Conservation (phyloP, 345 rosid species). For the Gossypium ekmanianum region DNA sequence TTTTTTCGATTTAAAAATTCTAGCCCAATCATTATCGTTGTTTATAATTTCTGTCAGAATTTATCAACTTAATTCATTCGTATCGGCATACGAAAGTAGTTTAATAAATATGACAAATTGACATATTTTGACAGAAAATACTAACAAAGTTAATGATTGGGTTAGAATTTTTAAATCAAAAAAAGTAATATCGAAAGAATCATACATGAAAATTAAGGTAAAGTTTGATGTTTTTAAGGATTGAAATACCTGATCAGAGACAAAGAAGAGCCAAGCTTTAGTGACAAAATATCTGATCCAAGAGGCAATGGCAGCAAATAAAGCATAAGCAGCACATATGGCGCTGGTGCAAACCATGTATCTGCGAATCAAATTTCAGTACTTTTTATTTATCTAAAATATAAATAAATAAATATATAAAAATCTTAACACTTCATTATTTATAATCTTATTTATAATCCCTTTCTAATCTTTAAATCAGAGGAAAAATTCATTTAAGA, state of each 20-base stretch:
- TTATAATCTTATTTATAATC: too few relatives aligned
- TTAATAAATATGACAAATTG: too few relatives aligned
- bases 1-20: too few relatives aligned
- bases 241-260: conserved; percentile 72
- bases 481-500: too few relatives aligned
- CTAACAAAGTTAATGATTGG: too few relatives aligned
- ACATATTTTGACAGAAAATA: too few relatives aligned
- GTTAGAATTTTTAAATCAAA: background rate
- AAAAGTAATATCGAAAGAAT: background rate
- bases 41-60: too few relatives aligned
- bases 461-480: too few relatives aligned
- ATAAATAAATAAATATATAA: background rate
- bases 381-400: background rate
- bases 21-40: too few relatives aligned
- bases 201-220: background rate
- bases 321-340: conserved; percentile 63
- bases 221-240: background rate
- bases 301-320: conserved; percentile 44
- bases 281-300: conserved; percentile 54
- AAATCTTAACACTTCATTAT: too few relatives aligned
- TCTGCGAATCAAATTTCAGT: conserved; percentile 27
- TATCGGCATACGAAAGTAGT: too few relatives aligned
- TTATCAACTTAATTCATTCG: too few relatives aligned
- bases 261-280: conserved; percentile 77
- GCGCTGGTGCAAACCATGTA: conserved; percentile 70